Conservation (phyloP, 2,329 filamentous ascomycete genomes). For the Monosporascus sp. region DNA sequence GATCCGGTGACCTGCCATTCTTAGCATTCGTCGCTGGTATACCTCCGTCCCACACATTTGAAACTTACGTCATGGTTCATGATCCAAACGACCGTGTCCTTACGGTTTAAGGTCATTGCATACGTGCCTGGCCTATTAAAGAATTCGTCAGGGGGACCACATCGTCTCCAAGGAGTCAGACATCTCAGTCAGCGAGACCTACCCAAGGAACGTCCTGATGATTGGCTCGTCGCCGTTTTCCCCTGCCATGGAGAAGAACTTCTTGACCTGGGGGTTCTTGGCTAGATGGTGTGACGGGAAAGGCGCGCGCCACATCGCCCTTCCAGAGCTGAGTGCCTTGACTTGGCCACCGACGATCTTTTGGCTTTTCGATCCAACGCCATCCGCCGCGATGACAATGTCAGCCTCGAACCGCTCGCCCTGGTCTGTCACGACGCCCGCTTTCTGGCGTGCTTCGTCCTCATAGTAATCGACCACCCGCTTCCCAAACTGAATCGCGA, state of each 20-base stretch:
- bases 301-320: constrained; percentile 40
- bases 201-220: constrained; percentile 42
- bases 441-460: constrained; percentile 32
- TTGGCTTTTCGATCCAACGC: constrained; percentile 40
- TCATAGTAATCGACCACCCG: constrained; percentile 47
- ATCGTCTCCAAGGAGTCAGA: not conserved
- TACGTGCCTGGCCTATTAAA: constrained; percentile 35
- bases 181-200: constrained; percentile 27
- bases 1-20: constrained; percentile 28
- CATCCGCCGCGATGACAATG: constrained; percentile 42
- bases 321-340: constrained; percentile 35
- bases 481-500: constrained; percentile 41
- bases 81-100: constrained; percentile 32
- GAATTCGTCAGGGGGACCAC: constrained; percentile 15
- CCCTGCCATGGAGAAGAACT: constrained; percentile 37
- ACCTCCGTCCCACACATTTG: too few species aligned
- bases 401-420: constrained; percentile 45
- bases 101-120: constrained; percentile 27
- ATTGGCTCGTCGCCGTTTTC: constrained; percentile 36
- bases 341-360: constrained; percentile 37
- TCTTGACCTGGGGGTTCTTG: constrained; percentile 32
- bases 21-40: not conserved
- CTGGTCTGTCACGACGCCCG: constrained; percentile 43
- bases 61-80: constrained; percentile 32
- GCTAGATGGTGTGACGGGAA: constrained; percentile 35